Evolutionary conservation across 2,329 filamentous ascomycete species (phyloP).

Genomic region (Aphanoascus verrucosus): DNA sequence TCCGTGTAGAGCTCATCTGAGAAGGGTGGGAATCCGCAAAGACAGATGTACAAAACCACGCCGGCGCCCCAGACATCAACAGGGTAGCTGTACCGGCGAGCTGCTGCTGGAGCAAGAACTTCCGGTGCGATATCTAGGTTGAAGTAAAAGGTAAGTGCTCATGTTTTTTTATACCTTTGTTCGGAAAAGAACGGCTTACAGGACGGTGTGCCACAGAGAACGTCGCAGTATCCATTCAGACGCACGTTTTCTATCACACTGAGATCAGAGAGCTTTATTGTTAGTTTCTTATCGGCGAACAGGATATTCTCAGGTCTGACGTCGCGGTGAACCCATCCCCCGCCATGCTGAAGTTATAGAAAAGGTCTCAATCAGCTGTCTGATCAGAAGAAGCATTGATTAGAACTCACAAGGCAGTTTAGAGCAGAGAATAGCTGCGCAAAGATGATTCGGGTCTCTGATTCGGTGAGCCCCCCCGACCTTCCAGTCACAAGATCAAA

Average conservation of each 20-base stretch:
- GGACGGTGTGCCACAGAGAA: conserved; percentile 77
- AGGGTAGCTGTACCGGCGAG: conserved; percentile 77
- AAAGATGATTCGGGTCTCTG: conserved; percentile 76
- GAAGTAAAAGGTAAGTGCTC: not conserved
- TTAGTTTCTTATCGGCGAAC: conserved; percentile 69
- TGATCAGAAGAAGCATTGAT: not conserved
- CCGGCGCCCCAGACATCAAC: conserved; percentile 94
- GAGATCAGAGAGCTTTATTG: conserved; percentile 89
- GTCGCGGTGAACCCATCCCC: conserved; percentile 91
- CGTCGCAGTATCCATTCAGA: conserved; percentile 95
- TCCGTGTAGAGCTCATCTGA: conserved; percentile 76
- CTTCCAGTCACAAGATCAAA: conserved; percentile 93
- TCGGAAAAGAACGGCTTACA: conserved; percentile 39
- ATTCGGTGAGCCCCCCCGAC: conserved; percentile 77
- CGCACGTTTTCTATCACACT: conserved; percentile 48
- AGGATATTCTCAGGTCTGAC: conserved; percentile 97
- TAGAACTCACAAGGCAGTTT: conserved; percentile 67
- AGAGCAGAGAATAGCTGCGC: conserved; percentile 82
- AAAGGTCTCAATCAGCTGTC: not conserved
- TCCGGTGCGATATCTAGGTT: conserved; percentile 73
- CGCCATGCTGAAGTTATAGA: conserved; percentile 55
- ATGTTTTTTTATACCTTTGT: not conserved
- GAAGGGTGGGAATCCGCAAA: conserved; percentile 93
- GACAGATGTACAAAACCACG: conserved; percentile 89
- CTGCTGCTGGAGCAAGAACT: conserved; percentile 62